These are phyloP conservation scores for Hypoxylon lienhwacheense DNA, from an alignment of 495 filamentous ascomycete species.

Conservation along the genomic window DNA sequence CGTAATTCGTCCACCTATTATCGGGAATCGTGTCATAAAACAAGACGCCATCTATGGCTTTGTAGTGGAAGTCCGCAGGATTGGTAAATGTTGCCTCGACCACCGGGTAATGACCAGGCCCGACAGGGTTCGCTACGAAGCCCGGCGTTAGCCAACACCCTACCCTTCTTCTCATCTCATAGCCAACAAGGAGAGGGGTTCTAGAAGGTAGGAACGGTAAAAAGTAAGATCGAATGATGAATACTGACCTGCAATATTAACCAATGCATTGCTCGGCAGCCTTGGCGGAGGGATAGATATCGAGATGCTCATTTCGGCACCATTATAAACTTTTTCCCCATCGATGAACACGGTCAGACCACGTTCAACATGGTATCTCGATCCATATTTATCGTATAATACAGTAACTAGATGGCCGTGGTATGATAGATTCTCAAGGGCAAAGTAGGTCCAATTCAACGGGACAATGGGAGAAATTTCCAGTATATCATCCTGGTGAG, in stretches of 20 bases:
- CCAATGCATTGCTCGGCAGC: slow-evolving; percentile 23
- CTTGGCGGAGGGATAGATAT: slow-evolving; percentile 28
- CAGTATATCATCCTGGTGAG: slow-evolving; percentile 41
- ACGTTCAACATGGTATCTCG: slow-evolving; percentile 39
- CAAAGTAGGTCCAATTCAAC: slow-evolving; percentile 49
- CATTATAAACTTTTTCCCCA: slow-evolving; percentile 35
- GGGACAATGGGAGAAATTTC: slow-evolving; percentile 47
- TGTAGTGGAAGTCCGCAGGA: slow-evolving; percentile 40
- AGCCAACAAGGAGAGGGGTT: too few species aligned
- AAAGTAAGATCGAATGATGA: not conserved
- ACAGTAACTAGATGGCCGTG: slow-evolving; percentile 48
- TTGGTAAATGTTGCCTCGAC: slow-evolving; percentile 43
- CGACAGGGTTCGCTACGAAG: slow-evolving; percentile 42
- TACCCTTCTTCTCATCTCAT: not conserved
- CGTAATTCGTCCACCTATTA: slow-evolving; percentile 52
- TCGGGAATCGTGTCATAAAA: slow-evolving; percentile 49
- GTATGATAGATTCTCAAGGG: slow-evolving; percentile 49
- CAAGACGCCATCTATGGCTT: slow-evolving; percentile 50
- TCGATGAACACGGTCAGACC: slow-evolving; percentile 47
- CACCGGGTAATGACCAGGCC: slow-evolving; percentile 42
- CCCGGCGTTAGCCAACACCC: not conserved
- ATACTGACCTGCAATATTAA: slow-evolving; percentile 44
- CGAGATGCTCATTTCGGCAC: slow-evolving; percentile 15
- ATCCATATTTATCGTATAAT: slow-evolving; percentile 45
- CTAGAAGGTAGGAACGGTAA: not conserved